Evolutionary conservation across 441 rosid species (phyloP), one percentile per base, ranked within the genome.

Genomic region (Erysimum cheiri): DNA sequence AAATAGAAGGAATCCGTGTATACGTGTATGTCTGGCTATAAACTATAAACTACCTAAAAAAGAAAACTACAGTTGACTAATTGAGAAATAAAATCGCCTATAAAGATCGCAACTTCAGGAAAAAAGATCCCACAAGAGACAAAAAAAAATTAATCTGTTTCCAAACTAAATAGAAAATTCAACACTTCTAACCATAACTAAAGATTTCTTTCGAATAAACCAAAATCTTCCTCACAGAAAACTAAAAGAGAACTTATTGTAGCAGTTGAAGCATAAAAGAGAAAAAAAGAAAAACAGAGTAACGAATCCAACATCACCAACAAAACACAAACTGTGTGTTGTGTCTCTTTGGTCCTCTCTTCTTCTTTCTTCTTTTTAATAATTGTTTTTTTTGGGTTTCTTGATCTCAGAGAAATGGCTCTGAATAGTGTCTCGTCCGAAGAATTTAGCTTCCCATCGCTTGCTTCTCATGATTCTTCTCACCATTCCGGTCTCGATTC

Each of bases 381-480:
- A 10, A 1, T 2, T 15, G n/a, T 36, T 11, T 31, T 67, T 52
- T 61, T 35, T 53, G 4, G 24, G 2, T 31, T 64, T 60, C 50
- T 60, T 60, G 63, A 74, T 53, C 35, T 29, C 29, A 61, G 10
- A 37, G 41, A 46, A 55, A 74, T 74, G 78, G 65, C 64, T 67
- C 14, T 60, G 41, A 67, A 54, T 15, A 60, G 36, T 43, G 49
- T 26, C 0, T 19, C 76, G 39, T 62, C 75, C 5, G 82, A 83
- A 54, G 93, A 90, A 39, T 92, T 92, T 78, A 78, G 80, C 84
- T 90, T 92, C 82, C 98, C 96, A 3, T 41, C 69, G 15, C 40
- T 80, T 61, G 22, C 81, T 6, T 80, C 73, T 7, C 19, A 68
- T 12, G 69, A 74, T 31, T 43, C 64, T 54, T 19, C 73, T 1